Base-by-base conservation (phyloP, 441 rosid species). In the Pelargonium fulgidum region DNA sequence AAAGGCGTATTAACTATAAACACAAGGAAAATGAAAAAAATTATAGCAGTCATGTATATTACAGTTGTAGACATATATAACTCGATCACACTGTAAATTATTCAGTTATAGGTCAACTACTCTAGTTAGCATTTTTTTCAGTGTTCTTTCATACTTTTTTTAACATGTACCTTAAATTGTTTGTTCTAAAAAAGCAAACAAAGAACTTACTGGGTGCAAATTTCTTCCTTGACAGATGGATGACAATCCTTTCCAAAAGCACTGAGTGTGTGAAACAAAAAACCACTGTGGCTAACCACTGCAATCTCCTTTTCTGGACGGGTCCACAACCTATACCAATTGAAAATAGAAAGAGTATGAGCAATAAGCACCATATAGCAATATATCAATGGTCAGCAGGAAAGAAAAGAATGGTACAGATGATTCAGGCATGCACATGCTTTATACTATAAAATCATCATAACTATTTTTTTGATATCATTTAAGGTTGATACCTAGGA, bases 261-360 rank as follows among this genome's bases (percentile, higher is more conserved):
- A 68, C 8, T 17, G 48, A 90, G 76, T 7, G 85, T 84, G 12
- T 85, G 56, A 71, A 84, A 84, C 83, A 92, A 78, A 82, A 92
- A 90, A 29, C 88, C 80, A 29, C 92, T 83, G 50, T 90, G 97
- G 72, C 91, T 83, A 8, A 92, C 89, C 4, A 90, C 47, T 45
- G 92, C 98, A 19, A 92, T 87, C 78, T 89, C 90, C 76, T 76
- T 83, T 80, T 92, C 98, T 14, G 77, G 83, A 7, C 93, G 75
- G 48, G 82, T 77, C 81, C 82, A 80, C 72, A 89, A 24, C 97
- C 97, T 90, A 61, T 1, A 33, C 39, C 45, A 52, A 33, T 7
- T 11, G 63, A 58, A 52, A 13, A 17, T n/a, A 16, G 45, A 13
- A 7, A 17, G 17, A 41, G 2, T 39, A 56, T 14, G 19, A 36